Base-by-base conservation (phyloP, 305 asterid species). In the Nicotiana rustica region DNA sequence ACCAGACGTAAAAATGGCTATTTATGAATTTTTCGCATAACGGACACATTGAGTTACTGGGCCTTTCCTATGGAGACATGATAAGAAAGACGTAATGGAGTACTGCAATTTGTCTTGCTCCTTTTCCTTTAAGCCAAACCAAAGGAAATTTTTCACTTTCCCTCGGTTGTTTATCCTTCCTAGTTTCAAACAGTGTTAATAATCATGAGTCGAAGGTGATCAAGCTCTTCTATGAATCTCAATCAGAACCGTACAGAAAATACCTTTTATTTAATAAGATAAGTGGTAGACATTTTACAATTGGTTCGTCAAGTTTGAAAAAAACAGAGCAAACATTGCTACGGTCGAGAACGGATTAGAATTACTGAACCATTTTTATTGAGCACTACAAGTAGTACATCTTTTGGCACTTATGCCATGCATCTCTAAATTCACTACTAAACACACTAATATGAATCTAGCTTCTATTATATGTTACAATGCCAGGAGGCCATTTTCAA, bases 351-450 rank as follows among this genome's bases (percentile, higher is more conserved):
- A 49, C 17, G 4, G 6, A 52, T 10, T 52, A 12, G 59, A 52
- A 52, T 12, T 52, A 52, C 59, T 12, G 59, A 52, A 52, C 5
- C 14, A 52, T 3, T 13, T 13, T 52, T 52, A 52, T 13, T 52
- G 14, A 52, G n/a, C 59, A 49, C 62, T 29, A 55, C 80, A 75
- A 29, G 29, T 29, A 25, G 62, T 75, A 75, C 80, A 75, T 75
- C 49, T 76, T 76, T 29, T 76, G 64, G 80, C 49, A 52, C 80
- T 76, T 76, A 55, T 29, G 80, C 66, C 80, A 55, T 55, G 17
- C 80, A 55, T 76, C 66, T 52, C 80, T 15, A 55, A 17, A 55
- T 17, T 76, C 49, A 17, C 17, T 29, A 52, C 10, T 15, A 12
- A 57, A 9, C 33, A 76, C 21, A 76, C 47, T 75, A 75, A 6